Evolutionary conservation across 176 grass and related monocot genomes (phyloP).

Genomic region (Aegilops tauschii): DNA sequence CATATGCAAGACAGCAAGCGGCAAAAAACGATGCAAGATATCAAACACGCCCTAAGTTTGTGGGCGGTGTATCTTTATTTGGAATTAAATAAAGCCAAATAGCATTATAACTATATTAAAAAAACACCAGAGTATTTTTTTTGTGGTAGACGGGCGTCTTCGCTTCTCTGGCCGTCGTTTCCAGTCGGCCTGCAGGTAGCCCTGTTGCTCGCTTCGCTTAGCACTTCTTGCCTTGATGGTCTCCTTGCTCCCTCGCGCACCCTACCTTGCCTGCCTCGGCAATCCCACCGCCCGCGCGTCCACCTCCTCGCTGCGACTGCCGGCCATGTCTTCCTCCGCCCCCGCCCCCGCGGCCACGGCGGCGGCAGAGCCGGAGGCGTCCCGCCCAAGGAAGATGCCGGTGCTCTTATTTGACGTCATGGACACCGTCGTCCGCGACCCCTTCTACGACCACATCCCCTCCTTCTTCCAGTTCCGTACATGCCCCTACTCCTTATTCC

Average conservation of each 20-base stretch:
- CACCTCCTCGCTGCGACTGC: not conserved
- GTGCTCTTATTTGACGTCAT: slow-evolving; percentile 92
- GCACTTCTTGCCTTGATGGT: slow-evolving; percentile 25
- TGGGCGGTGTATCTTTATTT: too few relatives aligned
- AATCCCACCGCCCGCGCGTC: not conserved
- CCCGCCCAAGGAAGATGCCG: slow-evolving; percentile 22
- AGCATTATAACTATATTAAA: too few relatives aligned
- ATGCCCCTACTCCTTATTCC: not conserved
- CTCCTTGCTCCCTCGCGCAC: slow-evolving; percentile 31
- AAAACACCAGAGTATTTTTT: too few relatives aligned
- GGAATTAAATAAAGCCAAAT: too few relatives aligned
- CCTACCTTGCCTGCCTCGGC: slow-evolving; percentile 32
- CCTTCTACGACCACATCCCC: slow-evolving; percentile 87
- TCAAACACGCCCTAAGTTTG: too few relatives aligned
- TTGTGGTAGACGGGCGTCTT: too few relatives aligned
- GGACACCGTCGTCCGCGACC: slow-evolving; percentile 91
- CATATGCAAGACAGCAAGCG: too few relatives aligned
- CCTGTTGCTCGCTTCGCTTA: not conserved
- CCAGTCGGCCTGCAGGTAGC: not conserved
- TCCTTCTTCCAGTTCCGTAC: slow-evolving; percentile 75
- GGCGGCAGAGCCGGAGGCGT: not conserved
- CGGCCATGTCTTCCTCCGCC: slow-evolving; percentile 1
- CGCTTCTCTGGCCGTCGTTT: not conserved
- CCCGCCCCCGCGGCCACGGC: not conserved
- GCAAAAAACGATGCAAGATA: too few relatives aligned